Conservation (phyloP, 768 basidiomycete species). For the Collybia nuda region DNA sequence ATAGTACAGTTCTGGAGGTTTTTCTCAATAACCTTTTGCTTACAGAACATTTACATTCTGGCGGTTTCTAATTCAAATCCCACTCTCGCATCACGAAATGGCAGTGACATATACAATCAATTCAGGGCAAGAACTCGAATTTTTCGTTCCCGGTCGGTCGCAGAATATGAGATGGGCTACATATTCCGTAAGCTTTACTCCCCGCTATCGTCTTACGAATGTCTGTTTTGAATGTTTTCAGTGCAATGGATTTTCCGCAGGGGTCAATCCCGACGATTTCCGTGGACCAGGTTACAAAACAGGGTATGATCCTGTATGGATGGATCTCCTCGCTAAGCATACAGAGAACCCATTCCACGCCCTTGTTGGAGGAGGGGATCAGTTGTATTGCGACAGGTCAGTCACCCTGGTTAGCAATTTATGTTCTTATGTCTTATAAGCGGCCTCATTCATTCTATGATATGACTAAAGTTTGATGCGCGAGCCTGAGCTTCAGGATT, state of each 20-base stretch:
- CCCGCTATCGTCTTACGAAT: not conserved
- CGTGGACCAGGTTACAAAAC: slow-evolving; percentile 74
- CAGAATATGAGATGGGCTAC: slow-evolving; percentile 93
- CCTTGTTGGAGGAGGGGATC: slow-evolving; percentile 94
- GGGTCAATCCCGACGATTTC: slow-evolving; percentile 88
- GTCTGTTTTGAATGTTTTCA: slow-evolving; percentile 21
- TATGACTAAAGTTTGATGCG: slow-evolving; percentile 56
- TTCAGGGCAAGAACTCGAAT: slow-evolving; percentile 70
- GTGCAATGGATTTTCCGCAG: slow-evolving; percentile 89
- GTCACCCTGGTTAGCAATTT: slow-evolving; percentile 16
- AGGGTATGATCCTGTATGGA: slow-evolving; percentile 92
- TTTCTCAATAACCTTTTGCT: not conserved
- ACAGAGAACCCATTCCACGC: slow-evolving; percentile 79
- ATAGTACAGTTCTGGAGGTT: slow-evolving; percentile 2
- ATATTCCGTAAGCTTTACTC: slow-evolving; percentile 60
- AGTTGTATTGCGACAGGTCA: slow-evolving; percentile 83
- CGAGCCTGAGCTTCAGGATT: slow-evolving; percentile 87
- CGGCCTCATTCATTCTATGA: not conserved
- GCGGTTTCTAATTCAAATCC: slow-evolving; percentile 87
- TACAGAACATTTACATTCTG: slow-evolving; percentile 88
- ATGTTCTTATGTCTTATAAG: not conserved
- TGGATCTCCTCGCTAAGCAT: slow-evolving; percentile 86
- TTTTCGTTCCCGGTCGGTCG: slow-evolving; percentile 76
- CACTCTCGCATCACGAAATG: slow-evolving; percentile 71
- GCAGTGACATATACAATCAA: slow-evolving; percentile 81